Percentiles rank a stretch among this genome's conserved stretches.
phyloP scores from a whole-genome alignment of 2,329 filamentous ascomycete species.

The Parascedosporium putredinis region DNA sequence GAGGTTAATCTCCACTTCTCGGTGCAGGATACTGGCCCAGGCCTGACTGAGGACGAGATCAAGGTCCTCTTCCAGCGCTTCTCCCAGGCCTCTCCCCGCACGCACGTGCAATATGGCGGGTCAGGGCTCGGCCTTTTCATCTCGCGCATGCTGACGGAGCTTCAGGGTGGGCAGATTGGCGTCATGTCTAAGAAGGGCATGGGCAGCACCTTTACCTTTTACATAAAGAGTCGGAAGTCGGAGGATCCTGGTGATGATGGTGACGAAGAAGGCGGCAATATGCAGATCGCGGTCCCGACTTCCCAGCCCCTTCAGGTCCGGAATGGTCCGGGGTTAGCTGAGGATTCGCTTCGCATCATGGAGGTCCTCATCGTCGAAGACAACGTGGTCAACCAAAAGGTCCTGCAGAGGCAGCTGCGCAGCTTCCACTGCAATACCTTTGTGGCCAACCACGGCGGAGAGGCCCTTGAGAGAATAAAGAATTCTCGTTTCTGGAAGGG shows the following conservation, averaged over 20 bases:
- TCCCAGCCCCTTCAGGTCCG: not conserved
- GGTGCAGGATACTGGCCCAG: conserved; percentile 62
- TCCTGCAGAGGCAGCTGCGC: conserved; percentile 50
- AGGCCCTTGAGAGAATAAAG: conserved; percentile 48
- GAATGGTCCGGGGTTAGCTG: conserved; percentile 2
- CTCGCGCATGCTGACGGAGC: conserved; percentile 61
- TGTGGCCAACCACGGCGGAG: conserved; percentile 54
- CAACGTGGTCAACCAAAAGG: conserved; percentile 57
- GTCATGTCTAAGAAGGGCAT: conserved; percentile 56
- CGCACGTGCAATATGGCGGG: conserved; percentile 63
- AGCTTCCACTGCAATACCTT: conserved; percentile 50
- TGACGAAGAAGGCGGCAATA: not conserved
- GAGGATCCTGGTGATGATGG: conserved; percentile 7
- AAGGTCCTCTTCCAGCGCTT: conserved; percentile 59
- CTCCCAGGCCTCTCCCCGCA: conserved; percentile 57
- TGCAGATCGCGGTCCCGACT: conserved; percentile 20
- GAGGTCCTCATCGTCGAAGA: conserved; percentile 58
- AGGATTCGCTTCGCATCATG: conserved; percentile 24
- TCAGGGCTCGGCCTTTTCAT: conserved; percentile 66
- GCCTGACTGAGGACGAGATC: conserved; percentile 52
- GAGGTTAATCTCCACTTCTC: conserved; percentile 63
- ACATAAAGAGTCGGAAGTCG: conserved; percentile 57
- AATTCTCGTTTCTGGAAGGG: conserved; percentile 46
- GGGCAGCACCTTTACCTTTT: conserved; percentile 69
- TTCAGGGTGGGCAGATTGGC: conserved; percentile 70